Conservation (phyloP, 768 basidiomycete species). For the Amanita subjunquillea region DNA sequence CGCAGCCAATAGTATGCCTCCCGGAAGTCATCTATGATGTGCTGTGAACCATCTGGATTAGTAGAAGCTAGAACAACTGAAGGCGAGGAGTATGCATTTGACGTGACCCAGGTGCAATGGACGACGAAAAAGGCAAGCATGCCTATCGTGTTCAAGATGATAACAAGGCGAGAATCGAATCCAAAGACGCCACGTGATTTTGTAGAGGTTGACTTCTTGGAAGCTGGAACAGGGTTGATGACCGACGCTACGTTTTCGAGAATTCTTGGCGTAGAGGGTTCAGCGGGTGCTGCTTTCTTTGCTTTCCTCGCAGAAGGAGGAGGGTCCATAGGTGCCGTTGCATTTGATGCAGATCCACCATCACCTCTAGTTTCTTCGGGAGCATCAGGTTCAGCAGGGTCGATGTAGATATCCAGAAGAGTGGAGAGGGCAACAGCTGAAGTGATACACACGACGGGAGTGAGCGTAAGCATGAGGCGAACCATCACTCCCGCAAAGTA, state of each 20-base stretch:
- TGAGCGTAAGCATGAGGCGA: constrained; percentile 94
- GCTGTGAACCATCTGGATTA: constrained; percentile 74
- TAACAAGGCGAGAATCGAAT: constrained; percentile 68
- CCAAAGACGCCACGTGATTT: constrained; percentile 65
- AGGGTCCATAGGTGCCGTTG: constrained; percentile 16
- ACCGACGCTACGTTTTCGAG: constrained; percentile 32
- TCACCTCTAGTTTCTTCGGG: constrained; percentile 21
- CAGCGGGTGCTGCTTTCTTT: constrained; percentile 35
- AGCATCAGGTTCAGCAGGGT: constrained; percentile 60
- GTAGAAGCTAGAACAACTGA: constrained; percentile 87
- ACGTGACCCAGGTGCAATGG: constrained; percentile 96
- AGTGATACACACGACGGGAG: constrained; percentile 91
- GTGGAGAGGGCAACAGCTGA: constrained; percentile 87
- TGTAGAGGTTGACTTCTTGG: constrained; percentile 19
- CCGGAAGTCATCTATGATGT: constrained; percentile 98
- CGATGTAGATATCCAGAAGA: constrained; percentile 83
- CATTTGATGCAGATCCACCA: constrained; percentile 13
- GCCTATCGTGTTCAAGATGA: constrained; percentile 64
- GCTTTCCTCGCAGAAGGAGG: constrained; percentile 42
- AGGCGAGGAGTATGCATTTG: constrained; percentile 92
- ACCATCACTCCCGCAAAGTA: constrained; percentile 99
- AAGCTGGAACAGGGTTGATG: constrained; percentile 17
- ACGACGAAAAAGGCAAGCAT: constrained; percentile 86
- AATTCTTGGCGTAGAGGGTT: constrained; percentile 20
- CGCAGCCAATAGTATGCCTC: constrained; percentile 99